These are phyloP conservation scores for Scutellaria baicalensis DNA, from an alignment of 257 asterid species.

Conservation along the genomic window DNA sequence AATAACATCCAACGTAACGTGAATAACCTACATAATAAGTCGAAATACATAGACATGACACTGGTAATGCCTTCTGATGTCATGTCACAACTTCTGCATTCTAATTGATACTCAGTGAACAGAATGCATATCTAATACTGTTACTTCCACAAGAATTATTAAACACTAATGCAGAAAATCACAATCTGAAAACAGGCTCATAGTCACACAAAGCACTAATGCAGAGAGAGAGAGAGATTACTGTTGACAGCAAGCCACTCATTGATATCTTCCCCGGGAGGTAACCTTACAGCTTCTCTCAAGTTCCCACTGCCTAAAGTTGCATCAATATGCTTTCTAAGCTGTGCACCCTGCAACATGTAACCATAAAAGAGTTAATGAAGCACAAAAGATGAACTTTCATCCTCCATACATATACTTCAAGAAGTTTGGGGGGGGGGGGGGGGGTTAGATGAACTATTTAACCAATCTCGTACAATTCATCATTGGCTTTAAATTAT, in stretches of 20 bases:
- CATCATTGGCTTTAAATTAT: not conserved
- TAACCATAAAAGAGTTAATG: not conserved
- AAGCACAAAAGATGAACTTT: slow-evolving; percentile 1
- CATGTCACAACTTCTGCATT: not conserved
- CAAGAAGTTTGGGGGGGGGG: not conserved
- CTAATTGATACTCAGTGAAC: not conserved
- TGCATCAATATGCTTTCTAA: slow-evolving; percentile 85
- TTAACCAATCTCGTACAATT: not conserved
- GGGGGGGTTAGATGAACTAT: not conserved
- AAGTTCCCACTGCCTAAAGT: slow-evolving; percentile 91
- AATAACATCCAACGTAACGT: not conserved
- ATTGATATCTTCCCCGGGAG: slow-evolving; percentile 89
- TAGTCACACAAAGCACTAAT: not conserved
- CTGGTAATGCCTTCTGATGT: not conserved
- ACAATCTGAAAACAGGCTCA: not conserved
- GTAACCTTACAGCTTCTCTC: slow-evolving; percentile 92
- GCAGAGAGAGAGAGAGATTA: slow-evolving; percentile 28
- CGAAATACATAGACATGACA: not conserved
- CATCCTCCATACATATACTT: not conserved
- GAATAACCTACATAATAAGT: not conserved
- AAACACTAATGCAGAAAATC: not conserved
- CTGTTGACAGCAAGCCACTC: slow-evolving; percentile 98
- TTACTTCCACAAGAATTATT: not conserved
- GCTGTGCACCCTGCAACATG: slow-evolving; percentile 74
- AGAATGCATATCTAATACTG: not conserved